Base-by-base conservation (phyloP, 1,284 basidiomycete genomes). In the Athelia sp. region DNA sequence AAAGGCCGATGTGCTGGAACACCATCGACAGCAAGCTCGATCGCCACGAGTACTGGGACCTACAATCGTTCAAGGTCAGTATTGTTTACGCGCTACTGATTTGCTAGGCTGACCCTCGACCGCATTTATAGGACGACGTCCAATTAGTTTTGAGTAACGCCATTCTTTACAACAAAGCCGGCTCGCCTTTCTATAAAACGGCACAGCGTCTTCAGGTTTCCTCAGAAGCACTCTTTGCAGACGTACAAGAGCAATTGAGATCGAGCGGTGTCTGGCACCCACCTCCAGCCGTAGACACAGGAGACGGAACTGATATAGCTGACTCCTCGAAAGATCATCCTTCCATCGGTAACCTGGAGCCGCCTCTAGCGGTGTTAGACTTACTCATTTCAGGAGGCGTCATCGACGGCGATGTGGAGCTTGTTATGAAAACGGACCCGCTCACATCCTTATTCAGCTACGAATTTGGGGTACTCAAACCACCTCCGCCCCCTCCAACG, bases 1-100 rank as follows among this genome's bases (percentile, higher is more conserved):
- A 87, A 60, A 72, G 78, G 10, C 96, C 96, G 0, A 98, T 98
- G 90, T 85, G 86, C 56, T 98, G 94, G 92, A 71, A 74, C 17
- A 74, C 72, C 36, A 97, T 99, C 53, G 84, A 90, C 24, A 68
- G 71, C 13, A 94, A 90, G 65, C 66, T 99, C 24, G 85, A 93
- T 47, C 71, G 74, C 42, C 84, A 90, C 50, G 75, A 81, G 53
- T 99, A 99, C 66, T 79, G 82, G 67, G 82, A 87, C 59, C 64
- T 90, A 0, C 72, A 80, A 18, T 71, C 81, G 3, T 93, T 99
- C 71, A 84, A 84, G 71, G 93, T 89, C 55, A 42, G 74, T 57
- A 22, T 29, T 15, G 32, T 18, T 45, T 17, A 22, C 17, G 6
- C 18, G 4, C 24, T 8, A 18, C 42, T 46, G 23, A 52, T 34